Evolutionary conservation across 225 moss, liverwort and hornwort genomes (phyloP), one percentile per base, ranked within the genome.

Genomic region (Sphagnum tenellum): DNA sequence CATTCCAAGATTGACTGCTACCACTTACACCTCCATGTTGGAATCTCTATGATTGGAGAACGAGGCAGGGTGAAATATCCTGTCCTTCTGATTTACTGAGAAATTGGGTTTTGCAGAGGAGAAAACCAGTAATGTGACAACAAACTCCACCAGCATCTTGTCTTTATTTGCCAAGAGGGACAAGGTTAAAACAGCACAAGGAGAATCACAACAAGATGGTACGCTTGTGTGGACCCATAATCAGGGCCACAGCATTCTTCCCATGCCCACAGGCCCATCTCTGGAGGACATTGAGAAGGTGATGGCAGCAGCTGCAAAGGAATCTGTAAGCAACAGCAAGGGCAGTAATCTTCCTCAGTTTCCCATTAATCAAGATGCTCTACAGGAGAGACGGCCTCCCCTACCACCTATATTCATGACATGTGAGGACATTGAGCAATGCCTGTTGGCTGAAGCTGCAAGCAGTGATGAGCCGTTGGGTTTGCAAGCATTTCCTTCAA

Each of bases 351-450:
- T 80, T 48, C 67, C 72, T 48, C 77, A 77, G 66, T 66, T 71
- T 50, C 66, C 66, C 52, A 74, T 72, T 48, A 73, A 76, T 60
- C 66, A 61, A 59, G 70, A 66, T 53, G 67, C 73, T 53, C 77
- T 70, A 68, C 67, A 78, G 55, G 82, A 80, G 66, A 70, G 66
- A 9, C 57, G 77, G 66, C 62, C 74, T 44, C 54, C 57, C 56
- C 62, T 71, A 51, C 78, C 78, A 73, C 90, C 90, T 48, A 81
- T 93, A 56, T 99, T 93, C 50, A 82, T 90, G 73, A 99, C 93
- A 46, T 99, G 98, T 84, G 93, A 90, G 77, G 98, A 93, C 67
- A 89, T 99, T 66, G 98, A 99, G 76, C 90, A 89, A 73, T 80
- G 83, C 14, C 75, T 99, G 79, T 73, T 99, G 70, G 93, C 93